phyloP scores from a whole-genome alignment of 169 alveolate genomes.

The Theileria sp. region DNA sequence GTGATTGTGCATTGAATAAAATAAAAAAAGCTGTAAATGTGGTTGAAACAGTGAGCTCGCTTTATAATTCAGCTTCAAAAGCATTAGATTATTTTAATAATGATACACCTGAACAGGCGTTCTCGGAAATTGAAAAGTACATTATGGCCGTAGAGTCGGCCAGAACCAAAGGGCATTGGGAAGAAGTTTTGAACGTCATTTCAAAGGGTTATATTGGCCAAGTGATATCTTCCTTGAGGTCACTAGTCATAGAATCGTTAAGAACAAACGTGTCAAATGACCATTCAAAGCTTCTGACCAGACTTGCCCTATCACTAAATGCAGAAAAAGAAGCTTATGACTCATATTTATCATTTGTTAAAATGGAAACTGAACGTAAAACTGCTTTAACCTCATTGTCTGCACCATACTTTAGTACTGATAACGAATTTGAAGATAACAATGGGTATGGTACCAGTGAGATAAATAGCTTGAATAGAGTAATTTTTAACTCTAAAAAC shows the following conservation, averaged over 20 bases:
- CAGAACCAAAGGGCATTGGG: constrained; percentile 57
- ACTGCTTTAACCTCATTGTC: background rate
- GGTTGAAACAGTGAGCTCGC: constrained; percentile 27
- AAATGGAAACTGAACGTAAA: background rate
- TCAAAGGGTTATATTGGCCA: constrained; percentile 47
- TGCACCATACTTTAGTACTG: background rate
- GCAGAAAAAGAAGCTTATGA: constrained; percentile 55
- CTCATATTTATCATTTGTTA: constrained; percentile 21
- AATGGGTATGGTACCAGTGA: constrained; percentile 16
- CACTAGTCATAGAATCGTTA: constrained; percentile 27
- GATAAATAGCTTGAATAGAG: constrained; percentile 11
- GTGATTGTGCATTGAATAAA: constrained; percentile 31
- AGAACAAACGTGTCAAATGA: constrained; percentile 23
- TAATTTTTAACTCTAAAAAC: constrained; percentile 29
- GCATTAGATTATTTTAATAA: constrained; percentile 15
- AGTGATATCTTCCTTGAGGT: constrained; percentile 34
- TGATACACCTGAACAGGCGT: constrained; percentile 1
- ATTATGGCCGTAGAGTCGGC: constrained; percentile 31
- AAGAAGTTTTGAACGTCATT: constrained; percentile 34
- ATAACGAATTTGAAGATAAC: background rate
- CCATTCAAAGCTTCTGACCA: constrained; percentile 36
- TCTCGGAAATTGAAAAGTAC: constrained; percentile 23
- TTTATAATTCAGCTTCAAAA: constrained; percentile 45
- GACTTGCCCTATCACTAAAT: constrained; percentile 44
- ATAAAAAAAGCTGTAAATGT: constrained; percentile 39